These are phyloP conservation scores for Hyphodiscus hymeniophilus DNA, from an alignment of 495 filamentous ascomycete genomes.

Conservation along the genomic window DNA sequence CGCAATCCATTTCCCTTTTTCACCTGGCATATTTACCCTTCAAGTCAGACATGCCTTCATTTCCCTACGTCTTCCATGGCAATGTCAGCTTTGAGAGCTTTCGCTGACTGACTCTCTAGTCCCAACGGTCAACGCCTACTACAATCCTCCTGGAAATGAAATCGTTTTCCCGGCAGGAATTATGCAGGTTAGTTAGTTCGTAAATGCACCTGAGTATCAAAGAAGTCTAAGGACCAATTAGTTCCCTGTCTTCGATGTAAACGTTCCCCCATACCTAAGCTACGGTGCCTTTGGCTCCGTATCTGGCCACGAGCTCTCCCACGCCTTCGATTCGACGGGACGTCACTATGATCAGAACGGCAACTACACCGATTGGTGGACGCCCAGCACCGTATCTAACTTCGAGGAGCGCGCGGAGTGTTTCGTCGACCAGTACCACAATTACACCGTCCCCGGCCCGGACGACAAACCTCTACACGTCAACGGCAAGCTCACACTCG, in stretches of 20 bases:
- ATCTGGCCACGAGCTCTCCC: conserved; percentile 65
- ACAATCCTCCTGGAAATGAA: conserved; percentile 54
- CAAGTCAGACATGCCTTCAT: too few species aligned
- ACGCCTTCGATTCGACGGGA: conserved; percentile 66
- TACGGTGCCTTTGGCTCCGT: conserved; percentile 68
- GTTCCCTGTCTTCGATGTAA: conserved; percentile 54
- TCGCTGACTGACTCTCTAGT: too few species aligned
- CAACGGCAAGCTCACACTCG: conserved; percentile 59
- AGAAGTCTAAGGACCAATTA: too few species aligned
- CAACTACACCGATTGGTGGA: conserved; percentile 65
- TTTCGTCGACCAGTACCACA: conserved; percentile 61
- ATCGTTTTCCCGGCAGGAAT: conserved; percentile 69
- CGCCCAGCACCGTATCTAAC: conserved; percentile 49
- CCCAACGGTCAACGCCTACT: conserved; percentile 56
- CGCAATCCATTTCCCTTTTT: too few species aligned
- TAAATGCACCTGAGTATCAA: too few species aligned
- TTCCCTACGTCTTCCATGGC: too few species aligned
- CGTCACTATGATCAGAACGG: conserved; percentile 60
- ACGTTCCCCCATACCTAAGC: conserved; percentile 54
- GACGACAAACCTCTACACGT: conserved; percentile 53
- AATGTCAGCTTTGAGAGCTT: too few species aligned
- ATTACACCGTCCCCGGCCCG: conserved; percentile 50
- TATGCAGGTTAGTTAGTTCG: too few species aligned
- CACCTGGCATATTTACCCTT: too few species aligned
- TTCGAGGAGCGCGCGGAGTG: conserved; percentile 59